A percentile compares a stretch with the other conserved stretches of the same genome.
phyloP scores from a whole-genome alignment of 805 yeast genomes.

The Sugiyamaella mastotermitis region DNA sequence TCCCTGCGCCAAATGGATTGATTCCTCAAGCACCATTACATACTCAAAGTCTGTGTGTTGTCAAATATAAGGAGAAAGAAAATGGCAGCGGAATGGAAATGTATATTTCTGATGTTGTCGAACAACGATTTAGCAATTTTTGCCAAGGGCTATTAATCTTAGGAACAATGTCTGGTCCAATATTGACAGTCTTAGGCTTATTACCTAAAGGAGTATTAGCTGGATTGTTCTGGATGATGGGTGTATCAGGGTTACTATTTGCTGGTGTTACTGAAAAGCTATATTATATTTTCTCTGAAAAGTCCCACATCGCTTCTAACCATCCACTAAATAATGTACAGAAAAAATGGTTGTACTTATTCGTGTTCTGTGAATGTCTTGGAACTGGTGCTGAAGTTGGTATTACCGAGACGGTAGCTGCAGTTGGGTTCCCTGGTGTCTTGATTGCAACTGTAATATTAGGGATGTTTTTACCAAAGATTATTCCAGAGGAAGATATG shows the following conservation, averaged over 20 bases:
- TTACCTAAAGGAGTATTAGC: constrained; percentile 93
- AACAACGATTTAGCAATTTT: constrained; percentile 81
- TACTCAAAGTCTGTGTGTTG: constrained; percentile 67
- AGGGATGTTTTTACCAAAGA: constrained; percentile 54
- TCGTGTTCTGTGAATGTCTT: constrained; percentile 49
- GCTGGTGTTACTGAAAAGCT: constrained; percentile 62
- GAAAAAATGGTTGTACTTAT: constrained; percentile 41
- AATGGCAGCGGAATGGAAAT: background rate
- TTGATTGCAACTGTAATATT: constrained; percentile 58
- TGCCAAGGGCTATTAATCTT: constrained; percentile 78
- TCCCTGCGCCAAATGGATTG: constrained; percentile 94
- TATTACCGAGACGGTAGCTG: constrained; percentile 80
- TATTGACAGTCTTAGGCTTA: constrained; percentile 68
- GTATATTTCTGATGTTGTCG: constrained; percentile 58
- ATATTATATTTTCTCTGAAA: constrained; percentile 57
- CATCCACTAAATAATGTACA: constrained; percentile 32
- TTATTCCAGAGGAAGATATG: constrained; percentile 60
- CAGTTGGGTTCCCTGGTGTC: constrained; percentile 91
- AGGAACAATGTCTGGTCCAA: constrained; percentile 86
- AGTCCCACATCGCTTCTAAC: constrained; percentile 31
- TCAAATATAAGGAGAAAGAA: constrained; percentile 27
- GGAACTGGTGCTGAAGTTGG: constrained; percentile 80
- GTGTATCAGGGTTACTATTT: constrained; percentile 65
- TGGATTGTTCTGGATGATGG: constrained; percentile 93
- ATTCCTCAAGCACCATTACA: constrained; percentile 98